Evolutionary conservation across 1,284 basidiomycete genomes (phyloP), one percentile per base, ranked within the genome.

Genomic region (Trichosporon coremiiforme): DNA sequence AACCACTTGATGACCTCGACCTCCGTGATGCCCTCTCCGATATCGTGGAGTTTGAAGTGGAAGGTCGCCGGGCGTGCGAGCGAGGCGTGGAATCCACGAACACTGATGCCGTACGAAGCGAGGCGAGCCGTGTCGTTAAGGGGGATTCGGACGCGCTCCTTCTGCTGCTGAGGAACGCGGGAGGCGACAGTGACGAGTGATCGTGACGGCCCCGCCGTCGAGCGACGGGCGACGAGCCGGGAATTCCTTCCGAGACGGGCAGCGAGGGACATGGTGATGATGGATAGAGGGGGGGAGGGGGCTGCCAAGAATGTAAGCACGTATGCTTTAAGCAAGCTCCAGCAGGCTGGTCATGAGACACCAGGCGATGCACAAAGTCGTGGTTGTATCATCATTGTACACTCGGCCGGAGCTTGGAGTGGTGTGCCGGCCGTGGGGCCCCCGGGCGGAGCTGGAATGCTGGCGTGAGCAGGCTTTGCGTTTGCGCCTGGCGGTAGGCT

Each of bases 1-100:
- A 76, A 91, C 93, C 93, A 95, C 82, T 90, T 91, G 70, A 95
- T 89, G 74, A 95, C 88, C 83, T 95, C 93, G 76, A 92, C 94
- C 82, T 95, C 93, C 38, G 91, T 93, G 73, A 87, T 87, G 5
- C 86, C 95, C 83, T 98, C 95, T 9, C 95, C 95, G 75, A 97
- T 95, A 81, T 98, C 95, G 13, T 94, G 93, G n/a, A 97, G 88
- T 74, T 91, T 92, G 87, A 96, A 97, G 10, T 78, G 78, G 66
- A 75, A 76, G 7, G 68, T 67, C 4, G 67, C 74, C 17, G 45
- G 65, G 15, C 53, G 25, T 25, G 41, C 47, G 20, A 45, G 31
- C 6, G 73, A 69, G 5, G 71, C 69, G 73, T 70, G 66, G 66
- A 73, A 71, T 1, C 50, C 66, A 31, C 72, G 71, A 13, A 38